A percentile compares a stretch with the other conserved stretches of the same genome.
phyloP scores from a whole-genome alignment of 345 rosid genomes.

The Rhodomyrtus tomentosa region DNA sequence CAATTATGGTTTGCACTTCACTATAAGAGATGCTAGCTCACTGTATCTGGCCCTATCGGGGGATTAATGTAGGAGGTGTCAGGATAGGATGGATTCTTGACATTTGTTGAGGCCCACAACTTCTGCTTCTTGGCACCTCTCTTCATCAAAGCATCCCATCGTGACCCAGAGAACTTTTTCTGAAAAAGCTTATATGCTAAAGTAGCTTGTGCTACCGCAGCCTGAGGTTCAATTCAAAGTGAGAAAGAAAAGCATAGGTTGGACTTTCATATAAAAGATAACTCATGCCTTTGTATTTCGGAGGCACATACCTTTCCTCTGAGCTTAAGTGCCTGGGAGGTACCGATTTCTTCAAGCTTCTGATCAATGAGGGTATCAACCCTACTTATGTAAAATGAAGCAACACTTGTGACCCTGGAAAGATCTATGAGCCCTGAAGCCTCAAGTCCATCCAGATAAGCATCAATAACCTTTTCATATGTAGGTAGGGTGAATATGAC shows the following conservation, averaged over 20 bases:
- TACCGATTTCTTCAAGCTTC: background rate
- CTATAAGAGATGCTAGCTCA: background rate
- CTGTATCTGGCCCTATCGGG: background rate
- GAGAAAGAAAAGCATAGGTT: background rate
- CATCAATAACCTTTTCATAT: background rate
- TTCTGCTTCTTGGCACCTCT: slow-evolving; percentile 2
- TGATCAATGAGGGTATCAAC: background rate
- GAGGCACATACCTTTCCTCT: background rate
- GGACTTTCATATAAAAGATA: background rate
- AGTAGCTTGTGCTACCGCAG: background rate
- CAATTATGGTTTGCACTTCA: background rate
- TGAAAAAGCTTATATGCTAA: slow-evolving; percentile 1
- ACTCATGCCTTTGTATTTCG: background rate
- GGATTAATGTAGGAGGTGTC: background rate
- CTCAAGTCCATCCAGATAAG: background rate
- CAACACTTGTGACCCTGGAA: background rate
- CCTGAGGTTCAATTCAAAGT: background rate
- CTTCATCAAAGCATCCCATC: background rate
- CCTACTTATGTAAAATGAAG: background rate
- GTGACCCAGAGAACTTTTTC: background rate
- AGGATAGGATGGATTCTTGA: background rate
- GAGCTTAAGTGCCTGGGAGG: background rate
- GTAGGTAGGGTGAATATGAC: background rate
- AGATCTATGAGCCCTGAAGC: background rate
- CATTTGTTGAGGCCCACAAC: background rate